Percentiles rank a stretch among this genome's conserved stretches.
Evolutionary conservation across 176 grass and related monocot species (phyloP).

Genomic region (Panicum miliaceum): DNA sequence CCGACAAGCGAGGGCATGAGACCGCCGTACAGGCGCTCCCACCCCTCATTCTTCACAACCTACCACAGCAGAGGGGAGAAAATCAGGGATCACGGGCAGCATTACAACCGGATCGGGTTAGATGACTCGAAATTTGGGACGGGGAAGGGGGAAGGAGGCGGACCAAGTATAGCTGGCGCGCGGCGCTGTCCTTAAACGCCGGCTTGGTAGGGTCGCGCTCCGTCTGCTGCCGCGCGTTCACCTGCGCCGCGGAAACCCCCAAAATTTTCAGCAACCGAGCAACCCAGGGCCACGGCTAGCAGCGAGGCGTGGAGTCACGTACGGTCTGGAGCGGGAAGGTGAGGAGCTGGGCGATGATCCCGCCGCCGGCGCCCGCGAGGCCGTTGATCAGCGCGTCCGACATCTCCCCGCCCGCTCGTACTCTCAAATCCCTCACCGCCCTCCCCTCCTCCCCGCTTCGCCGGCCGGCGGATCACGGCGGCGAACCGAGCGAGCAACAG

Average conservation of each 20-base stretch:
- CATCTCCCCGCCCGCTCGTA: constrained; percentile 39
- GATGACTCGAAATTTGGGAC: not conserved
- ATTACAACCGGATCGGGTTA: constrained; percentile 36
- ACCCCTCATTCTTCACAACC: constrained; percentile 90
- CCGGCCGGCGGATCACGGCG: constrained; percentile 31
- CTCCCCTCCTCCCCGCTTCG: not conserved
- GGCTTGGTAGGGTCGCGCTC: constrained; percentile 78
- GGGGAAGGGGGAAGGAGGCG: constrained; percentile 4
- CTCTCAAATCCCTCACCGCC: not conserved
- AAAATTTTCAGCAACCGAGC: not conserved
- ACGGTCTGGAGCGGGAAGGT: constrained; percentile 93
- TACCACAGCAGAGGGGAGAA: constrained; percentile 36
- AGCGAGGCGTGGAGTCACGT: not conserved
- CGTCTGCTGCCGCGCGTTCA: constrained; percentile 96
- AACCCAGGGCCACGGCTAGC: not conserved
- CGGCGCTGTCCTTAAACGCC: constrained; percentile 68
- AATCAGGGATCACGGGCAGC: constrained; percentile 38
- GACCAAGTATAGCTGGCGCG: constrained; percentile 75
- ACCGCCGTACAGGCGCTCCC: constrained; percentile 81
- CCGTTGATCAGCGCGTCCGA: constrained; percentile 96
- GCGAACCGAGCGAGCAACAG: not conserved
- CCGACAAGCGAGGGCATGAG: constrained; percentile 82
- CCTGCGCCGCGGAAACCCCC: constrained; percentile 55
- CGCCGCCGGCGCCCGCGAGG: constrained; percentile 85
- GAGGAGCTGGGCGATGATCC: constrained; percentile 87